Base-by-base conservation (phyloP, 148 eudicot species). In the Beta vulgaris region DNA sequence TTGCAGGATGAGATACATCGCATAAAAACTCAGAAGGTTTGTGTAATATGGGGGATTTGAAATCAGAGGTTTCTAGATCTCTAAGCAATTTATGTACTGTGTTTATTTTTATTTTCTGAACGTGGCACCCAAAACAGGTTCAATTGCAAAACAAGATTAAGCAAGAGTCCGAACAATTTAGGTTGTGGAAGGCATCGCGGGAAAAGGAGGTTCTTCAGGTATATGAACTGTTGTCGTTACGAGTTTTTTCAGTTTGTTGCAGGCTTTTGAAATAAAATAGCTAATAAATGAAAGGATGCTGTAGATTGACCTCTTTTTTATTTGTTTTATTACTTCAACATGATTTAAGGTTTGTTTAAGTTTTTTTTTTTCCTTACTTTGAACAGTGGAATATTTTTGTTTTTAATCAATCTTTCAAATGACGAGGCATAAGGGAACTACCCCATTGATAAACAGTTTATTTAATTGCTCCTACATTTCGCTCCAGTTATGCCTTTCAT, bases 161-260 rank as follows among this genome's bases (percentile, higher is more conserved):
- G 84, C 99, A 91, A 77, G 99, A 96, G 79, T 96, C 99, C 42
- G 99, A 96, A 72, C 99, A 96, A 76, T 96, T 96, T 74, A 88
- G 99, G 72, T 70, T 73, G 73, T 96, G 99, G 99, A 96, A 96
- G 83, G 95, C 97, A 35, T 84, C 90, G 49, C 82, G 99, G 62
- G 99, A 96, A 76, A 96, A 96, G 69, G 99, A 96, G 86, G 97
- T 96, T 64, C 93, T 96, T 85, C 99, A 96, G 98, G 99, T 96
- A 78, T 53, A 73, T 34, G 18, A 46, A 40, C 39, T 43, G 12
- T 71, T 31, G 55, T 55, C 42, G 4, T 15, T 40, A 32, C 32
- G 11, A 48, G 39, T 31, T 9, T 19, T 3, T 43, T 21, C 16
- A 67, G 49, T 61, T 61, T 49, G 6, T 46, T 44, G 39, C 18